A percentile compares a stretch with the other conserved stretches of the same genome.
phyloP scores from a whole-genome alignment of 495 filamentous ascomycete species.

The Diplogelasinospora grovesii region DNA sequence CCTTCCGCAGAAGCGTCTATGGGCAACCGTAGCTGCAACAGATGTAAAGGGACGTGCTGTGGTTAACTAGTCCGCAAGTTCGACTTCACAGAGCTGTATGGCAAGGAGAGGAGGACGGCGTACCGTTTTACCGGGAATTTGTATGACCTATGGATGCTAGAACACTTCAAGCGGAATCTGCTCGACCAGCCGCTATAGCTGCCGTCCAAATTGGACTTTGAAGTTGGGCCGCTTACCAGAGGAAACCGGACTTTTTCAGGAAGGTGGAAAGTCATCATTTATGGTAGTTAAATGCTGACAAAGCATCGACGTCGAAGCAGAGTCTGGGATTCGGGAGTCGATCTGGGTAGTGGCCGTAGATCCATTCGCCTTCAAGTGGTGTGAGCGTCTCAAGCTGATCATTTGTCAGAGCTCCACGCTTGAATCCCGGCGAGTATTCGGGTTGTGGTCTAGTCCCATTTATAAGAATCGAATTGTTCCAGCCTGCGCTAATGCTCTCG shows the following conservation, averaged over 20 bases:
- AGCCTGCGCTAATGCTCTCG: conserved; percentile 40
- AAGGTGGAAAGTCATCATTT: conserved; percentile 3
- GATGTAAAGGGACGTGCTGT: no score
- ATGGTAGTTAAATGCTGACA: conserved; percentile 3
- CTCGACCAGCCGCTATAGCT: conserved; percentile 36
- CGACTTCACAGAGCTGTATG: conserved; percentile 6
- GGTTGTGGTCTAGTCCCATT: conserved; percentile 32
- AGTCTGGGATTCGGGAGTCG: no score
- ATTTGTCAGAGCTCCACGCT: conserved; percentile 33
- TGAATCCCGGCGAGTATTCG: conserved; percentile 34
- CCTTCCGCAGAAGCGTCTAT: no score
- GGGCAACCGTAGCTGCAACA: no score
- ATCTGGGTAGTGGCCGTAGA: no score
- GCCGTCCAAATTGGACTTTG: conserved; percentile 27
- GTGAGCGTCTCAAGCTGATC: conserved; percentile 35
- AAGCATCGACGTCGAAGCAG: not conserved
- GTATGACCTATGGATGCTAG: conserved; percentile 36
- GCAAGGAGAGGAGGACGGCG: conserved; percentile 15
- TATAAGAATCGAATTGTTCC: conserved; percentile 30
- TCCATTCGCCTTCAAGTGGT: conserved; percentile 25
- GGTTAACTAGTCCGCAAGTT: no score
- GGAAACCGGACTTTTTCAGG: conserved; percentile 12
- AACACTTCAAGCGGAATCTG: conserved; percentile 34
- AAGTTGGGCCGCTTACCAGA: conserved; percentile 10
- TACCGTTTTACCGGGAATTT: conserved; percentile 28